Conservation (phyloP, 2,329 filamentous ascomycete species). For the Apiospora phragmitis region DNA sequence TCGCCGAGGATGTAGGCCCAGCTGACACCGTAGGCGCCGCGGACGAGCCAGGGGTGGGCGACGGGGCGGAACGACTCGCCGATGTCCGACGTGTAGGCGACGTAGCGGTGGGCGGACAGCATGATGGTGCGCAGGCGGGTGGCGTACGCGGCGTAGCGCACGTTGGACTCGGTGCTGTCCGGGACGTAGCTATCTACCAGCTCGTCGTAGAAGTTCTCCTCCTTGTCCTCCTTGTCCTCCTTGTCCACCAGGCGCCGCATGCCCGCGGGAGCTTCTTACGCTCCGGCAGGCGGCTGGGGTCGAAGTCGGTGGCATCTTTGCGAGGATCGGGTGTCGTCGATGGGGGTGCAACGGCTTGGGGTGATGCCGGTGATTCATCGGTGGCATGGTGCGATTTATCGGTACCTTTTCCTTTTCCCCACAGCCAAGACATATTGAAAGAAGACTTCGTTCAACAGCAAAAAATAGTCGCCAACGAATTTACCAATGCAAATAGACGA, state of each 20-base stretch:
- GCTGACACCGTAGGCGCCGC: constrained; percentile 82
- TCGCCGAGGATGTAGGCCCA: constrained; percentile 94
- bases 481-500: neutral
- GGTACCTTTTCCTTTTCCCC: constrained; percentile 32
- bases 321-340: constrained; percentile 26
- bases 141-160: constrained; percentile 93
- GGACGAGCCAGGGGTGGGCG: constrained; percentile 80
- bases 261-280: constrained; percentile 52
- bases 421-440: constrained; percentile 26
- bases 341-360: neutral
- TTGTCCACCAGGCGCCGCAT: constrained; percentile 60
- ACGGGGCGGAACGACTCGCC: constrained; percentile 95
- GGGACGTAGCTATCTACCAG: constrained; percentile 73
- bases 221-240: constrained; percentile 60
- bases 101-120: constrained; percentile 88
- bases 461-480: neutral
- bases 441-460: neutral
- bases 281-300: constrained; percentile 48
- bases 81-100: constrained; percentile 95
- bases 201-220: constrained; percentile 77
- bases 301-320: constrained; percentile 38
- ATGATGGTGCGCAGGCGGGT: constrained; percentile 83
- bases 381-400: constrained; percentile 23
- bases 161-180: constrained; percentile 79
- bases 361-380: constrained; percentile 17